A percentile compares a stretch with the other conserved stretches of the same genome.
Evolutionary conservation across 352 stramenopile genomes (phyloP).

Genomic region (Phytophthora pini): DNA sequence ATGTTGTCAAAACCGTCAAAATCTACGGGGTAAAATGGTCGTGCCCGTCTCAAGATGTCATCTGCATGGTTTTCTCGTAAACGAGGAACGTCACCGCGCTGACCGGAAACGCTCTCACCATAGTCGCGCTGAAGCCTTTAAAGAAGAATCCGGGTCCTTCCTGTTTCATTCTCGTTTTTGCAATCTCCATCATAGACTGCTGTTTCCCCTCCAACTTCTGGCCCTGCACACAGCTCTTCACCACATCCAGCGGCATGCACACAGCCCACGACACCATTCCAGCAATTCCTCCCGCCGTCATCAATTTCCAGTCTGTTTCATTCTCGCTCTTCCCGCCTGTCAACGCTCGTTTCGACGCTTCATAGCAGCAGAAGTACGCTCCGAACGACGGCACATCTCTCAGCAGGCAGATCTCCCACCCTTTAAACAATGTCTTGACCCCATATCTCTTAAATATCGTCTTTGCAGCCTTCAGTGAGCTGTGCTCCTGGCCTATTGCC

Average conservation of each 20-base stretch:
- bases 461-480: conserved; percentile 54
- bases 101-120: conserved; percentile 80
- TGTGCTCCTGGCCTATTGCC: conserved; percentile 49
- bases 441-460: conserved; percentile 49
- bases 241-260: conserved; percentile 85
- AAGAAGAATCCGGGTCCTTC: conserved; percentile 75
- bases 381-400: conserved; percentile 80
- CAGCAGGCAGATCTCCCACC: conserved; percentile 66
- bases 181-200: conserved; percentile 48
- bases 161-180: conserved; percentile 45
- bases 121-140: conserved; percentile 77
- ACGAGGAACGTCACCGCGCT: conserved; percentile 84
- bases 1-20: neutral
- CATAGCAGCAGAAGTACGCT: conserved; percentile 81
- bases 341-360: conserved; percentile 61
- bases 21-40: neutral
- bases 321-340: conserved; percentile 52
- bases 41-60: conserved; percentile 48
- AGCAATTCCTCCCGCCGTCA: conserved; percentile 73
- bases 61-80: conserved; percentile 83
- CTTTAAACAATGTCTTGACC: conserved; percentile 58
- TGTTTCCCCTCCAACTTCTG: conserved; percentile 45
- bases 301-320: conserved; percentile 66
- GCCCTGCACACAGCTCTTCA: conserved; percentile 90
- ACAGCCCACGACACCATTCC: conserved; percentile 80